A percentile compares a stretch with the other conserved stretches of the same genome.
Evolutionary conservation across 73 alveolate species (phyloP).

Genomic region (Breviolum minutum): DNA sequence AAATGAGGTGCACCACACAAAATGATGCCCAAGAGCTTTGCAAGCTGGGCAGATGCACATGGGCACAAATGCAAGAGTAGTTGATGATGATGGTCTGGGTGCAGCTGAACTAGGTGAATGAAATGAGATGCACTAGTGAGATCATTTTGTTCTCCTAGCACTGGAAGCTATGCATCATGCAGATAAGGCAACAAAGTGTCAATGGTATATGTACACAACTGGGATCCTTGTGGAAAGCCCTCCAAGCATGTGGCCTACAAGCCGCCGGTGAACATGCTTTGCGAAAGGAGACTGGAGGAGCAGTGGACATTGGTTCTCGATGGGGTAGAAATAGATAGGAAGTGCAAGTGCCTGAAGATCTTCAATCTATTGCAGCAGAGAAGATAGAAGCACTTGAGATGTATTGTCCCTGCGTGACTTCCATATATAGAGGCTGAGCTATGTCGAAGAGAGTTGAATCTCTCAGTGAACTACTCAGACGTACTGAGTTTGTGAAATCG

Average conservation of each 20-base stretch:
- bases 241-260: not conserved
- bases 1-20: not conserved
- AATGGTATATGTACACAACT: too few relatives aligned
- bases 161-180: too few relatives aligned
- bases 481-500: too few relatives aligned
- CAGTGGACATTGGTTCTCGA: too few relatives aligned
- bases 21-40: not conserved
- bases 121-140: too few relatives aligned
- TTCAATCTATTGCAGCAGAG: not conserved
- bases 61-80: too few relatives aligned
- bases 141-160: too few relatives aligned
- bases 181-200: too few relatives aligned
- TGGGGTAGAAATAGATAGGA: not conserved
- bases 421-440: not conserved
- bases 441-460: slow-evolving; percentile 11
- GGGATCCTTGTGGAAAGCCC: not conserved
- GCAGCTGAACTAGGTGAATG: too few relatives aligned
- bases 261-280: not conserved
- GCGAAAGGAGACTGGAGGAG: slow-evolving; percentile 13
- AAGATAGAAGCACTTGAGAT: not conserved
- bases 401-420: not conserved
- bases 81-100: too few relatives aligned
- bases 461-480: not conserved
- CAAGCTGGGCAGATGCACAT: too few relatives aligned
- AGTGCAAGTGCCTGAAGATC: not conserved